phyloP scores from a whole-genome alignment of 768 basidiomycete species.

The Hemileccinum impolitum region DNA sequence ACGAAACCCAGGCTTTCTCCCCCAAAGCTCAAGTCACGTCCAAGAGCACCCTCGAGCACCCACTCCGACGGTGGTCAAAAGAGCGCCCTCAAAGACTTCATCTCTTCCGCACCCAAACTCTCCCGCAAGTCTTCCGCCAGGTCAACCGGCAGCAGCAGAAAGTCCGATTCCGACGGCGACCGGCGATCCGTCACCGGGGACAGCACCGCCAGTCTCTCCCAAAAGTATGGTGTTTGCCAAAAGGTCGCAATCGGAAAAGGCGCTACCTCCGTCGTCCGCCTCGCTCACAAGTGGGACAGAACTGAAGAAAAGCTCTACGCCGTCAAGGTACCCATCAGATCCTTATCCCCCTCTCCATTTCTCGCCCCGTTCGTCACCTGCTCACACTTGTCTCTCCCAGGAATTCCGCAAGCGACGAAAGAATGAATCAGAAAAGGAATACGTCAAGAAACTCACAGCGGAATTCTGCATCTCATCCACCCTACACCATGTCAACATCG shows the following conservation, averaged over 20 bases:
- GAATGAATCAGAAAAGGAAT: constrained; percentile 99
- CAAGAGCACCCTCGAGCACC: constrained; percentile 43
- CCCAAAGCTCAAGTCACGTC: constrained; percentile 26
- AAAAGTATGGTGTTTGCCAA: constrained; percentile 98
- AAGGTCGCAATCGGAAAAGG: constrained; percentile 97
- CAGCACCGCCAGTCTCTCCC: constrained; percentile 55
- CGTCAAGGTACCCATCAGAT: constrained; percentile 73
- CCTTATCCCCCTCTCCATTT: neutral
- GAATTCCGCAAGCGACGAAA: constrained; percentile 98
- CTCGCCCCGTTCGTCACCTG: too few relatives aligned
- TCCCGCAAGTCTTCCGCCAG: constrained; percentile 67
- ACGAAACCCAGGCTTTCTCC: constrained; percentile 21
- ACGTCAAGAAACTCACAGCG: constrained; percentile 98
- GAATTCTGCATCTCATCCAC: constrained; percentile 99
- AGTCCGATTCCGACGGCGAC: constrained; percentile 63
- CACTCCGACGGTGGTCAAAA: constrained; percentile 63
- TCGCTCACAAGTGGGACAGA: constrained; percentile 99
- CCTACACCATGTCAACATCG: constrained; percentile 88
- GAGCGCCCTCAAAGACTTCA: constrained; percentile 82
- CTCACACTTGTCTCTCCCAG: constrained; percentile 37
- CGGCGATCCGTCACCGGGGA: constrained; percentile 46
- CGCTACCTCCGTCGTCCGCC: constrained; percentile 93
- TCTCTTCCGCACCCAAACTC: constrained; percentile 72
- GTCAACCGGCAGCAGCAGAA: constrained; percentile 59
- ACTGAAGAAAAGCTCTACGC: constrained; percentile 96